A percentile compares a stretch with the other conserved stretches of the same genome.
These are phyloP conservation scores for Diplodia corticola DNA, from an alignment of 2,329 filamentous ascomycete species.

Conservation along the genomic window DNA sequence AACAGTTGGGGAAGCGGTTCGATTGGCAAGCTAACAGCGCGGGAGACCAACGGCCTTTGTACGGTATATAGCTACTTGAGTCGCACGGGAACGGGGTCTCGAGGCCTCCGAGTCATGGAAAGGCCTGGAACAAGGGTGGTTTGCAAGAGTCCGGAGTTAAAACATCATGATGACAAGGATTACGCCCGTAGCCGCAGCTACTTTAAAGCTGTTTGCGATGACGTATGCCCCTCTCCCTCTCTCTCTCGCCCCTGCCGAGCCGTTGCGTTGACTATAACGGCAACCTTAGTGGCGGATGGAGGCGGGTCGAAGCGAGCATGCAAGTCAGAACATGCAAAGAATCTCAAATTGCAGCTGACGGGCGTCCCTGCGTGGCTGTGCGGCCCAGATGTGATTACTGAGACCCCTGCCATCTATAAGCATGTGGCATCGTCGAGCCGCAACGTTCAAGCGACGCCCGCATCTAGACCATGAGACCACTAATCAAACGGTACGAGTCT, in stretches of 20 bases:
- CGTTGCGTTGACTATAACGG: neutral
- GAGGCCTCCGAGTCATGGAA: constrained; percentile 1
- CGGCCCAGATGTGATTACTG: constrained; percentile 10
- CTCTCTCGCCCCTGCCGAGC: neutral
- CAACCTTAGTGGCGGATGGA: neutral
- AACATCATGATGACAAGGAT: constrained; percentile 7
- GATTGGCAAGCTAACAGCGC: neutral
- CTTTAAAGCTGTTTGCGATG: constrained; percentile 1
- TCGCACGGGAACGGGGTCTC: neutral
- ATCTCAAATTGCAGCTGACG: constrained; percentile 8
- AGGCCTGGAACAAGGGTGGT: constrained; percentile 11
- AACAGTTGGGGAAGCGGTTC: neutral
- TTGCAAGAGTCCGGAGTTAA: neutral
- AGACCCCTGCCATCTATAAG: neutral
- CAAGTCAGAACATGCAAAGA: neutral
- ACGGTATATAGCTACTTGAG: neutral
- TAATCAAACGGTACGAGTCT: neutral
- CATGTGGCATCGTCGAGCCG: neutral
- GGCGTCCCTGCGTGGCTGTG: neutral
- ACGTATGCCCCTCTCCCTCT: neutral
- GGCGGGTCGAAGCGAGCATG: neutral
- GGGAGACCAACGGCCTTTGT: neutral
- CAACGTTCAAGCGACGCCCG: neutral
- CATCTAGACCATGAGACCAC: neutral
- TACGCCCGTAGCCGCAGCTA: constrained; percentile 7